phyloP scores from a whole-genome alignment of 768 basidiomycete species.

The Kwoniella shandongensis region DNA sequence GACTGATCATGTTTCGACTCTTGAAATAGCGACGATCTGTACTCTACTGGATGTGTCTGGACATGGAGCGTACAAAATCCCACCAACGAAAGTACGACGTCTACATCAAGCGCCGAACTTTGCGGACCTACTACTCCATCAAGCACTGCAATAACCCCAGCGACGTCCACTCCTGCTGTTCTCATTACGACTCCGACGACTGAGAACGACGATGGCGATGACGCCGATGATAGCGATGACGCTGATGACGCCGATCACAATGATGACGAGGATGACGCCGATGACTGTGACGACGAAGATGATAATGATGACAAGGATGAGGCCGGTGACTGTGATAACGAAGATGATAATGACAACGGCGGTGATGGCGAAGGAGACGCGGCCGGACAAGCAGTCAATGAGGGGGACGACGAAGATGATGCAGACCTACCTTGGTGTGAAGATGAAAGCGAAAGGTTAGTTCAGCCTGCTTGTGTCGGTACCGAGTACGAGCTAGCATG shows the following conservation, averaged over 20 bases:
- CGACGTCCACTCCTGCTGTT: conserved; percentile 1
- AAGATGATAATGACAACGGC: conserved; percentile 1
- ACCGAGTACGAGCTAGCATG: no score
- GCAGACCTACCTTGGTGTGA: no score
- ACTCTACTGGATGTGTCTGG: conserved; percentile 21
- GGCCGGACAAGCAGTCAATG: conserved; percentile 10
- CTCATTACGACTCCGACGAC: background rate
- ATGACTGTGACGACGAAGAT: conserved; percentile 4
- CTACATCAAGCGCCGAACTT: conserved; percentile 2
- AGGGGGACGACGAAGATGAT: background rate
- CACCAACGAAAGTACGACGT: conserved; percentile 10
- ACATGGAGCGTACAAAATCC: conserved; percentile 14
- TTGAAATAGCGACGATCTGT: conserved; percentile 11
- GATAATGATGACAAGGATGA: background rate
- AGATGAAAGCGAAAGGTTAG: no score
- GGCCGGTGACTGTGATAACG: no score
- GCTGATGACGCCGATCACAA: conserved; percentile 6
- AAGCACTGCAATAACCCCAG: background rate
- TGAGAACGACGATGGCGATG: conserved; percentile 10
- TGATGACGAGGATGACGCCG: conserved; percentile 13
- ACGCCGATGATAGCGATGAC: conserved; percentile 4
- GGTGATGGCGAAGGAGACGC: background rate
- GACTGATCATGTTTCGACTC: background rate
- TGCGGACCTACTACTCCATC: conserved; percentile 2
- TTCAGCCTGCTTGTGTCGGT: no score